phyloP scores from a whole-genome alignment of 768 basidiomycete genomes.

The Filobasidium wieringae region DNA sequence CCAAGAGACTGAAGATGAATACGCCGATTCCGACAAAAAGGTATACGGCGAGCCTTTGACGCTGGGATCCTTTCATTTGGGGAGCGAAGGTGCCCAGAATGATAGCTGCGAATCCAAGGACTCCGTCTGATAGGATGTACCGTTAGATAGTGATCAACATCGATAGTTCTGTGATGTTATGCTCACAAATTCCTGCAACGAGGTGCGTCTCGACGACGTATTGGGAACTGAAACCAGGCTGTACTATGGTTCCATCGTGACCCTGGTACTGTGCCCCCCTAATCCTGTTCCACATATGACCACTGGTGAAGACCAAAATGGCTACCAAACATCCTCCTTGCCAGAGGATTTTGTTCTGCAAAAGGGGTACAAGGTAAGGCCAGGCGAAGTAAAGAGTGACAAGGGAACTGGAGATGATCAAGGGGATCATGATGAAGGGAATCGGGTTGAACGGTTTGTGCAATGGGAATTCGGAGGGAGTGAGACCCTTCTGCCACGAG shows the following conservation, averaged over 20 bases:
- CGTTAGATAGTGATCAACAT: not conserved
- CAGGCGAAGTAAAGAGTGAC: conserved; percentile 38
- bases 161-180: not conserved
- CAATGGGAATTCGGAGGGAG: conserved; percentile 61
- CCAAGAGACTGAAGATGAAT: conserved; percentile 71
- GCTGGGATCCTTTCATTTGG: conserved; percentile 50
- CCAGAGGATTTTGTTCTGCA: conserved; percentile 35
- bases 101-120: conserved; percentile 67
- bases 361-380: conserved; percentile 27
- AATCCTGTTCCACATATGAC: conserved; percentile 94
- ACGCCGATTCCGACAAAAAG: conserved; percentile 74
- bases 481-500: conserved; percentile 57
- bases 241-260: conserved; percentile 44
- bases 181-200: conserved; percentile 71
- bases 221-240: conserved; percentile 76
- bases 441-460: conserved; percentile 59
- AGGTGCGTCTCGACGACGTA: conserved; percentile 88
- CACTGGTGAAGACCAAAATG: conserved; percentile 74
- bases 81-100: conserved; percentile 60
- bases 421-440: conserved; percentile 42
- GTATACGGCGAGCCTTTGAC: conserved; percentile 77
- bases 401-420: conserved; percentile 48
- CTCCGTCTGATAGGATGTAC: conserved; percentile 52
- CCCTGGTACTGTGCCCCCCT: conserved; percentile 55
- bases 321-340: conserved; percentile 48